Evolutionary conservation across 805 yeast genomes (phyloP).

Genomic region (Maudiozyma barnettii): DNA sequence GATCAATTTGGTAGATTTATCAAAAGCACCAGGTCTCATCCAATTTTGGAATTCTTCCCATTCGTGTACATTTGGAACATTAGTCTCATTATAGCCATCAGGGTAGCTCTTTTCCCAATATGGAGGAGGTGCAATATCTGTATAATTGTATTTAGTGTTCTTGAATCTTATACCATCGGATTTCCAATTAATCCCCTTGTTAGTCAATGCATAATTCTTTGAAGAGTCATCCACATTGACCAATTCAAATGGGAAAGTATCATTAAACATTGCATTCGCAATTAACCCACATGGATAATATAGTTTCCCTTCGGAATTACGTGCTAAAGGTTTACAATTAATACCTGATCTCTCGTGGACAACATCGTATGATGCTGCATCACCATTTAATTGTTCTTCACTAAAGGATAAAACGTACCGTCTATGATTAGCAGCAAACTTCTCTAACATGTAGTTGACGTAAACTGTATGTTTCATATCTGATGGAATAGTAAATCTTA

Average conservation of each 20-base stretch:
- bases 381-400: slow-evolving; percentile 75
- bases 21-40: slow-evolving; percentile 85
- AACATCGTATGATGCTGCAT: slow-evolving; percentile 45
- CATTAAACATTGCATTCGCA: slow-evolving; percentile 89
- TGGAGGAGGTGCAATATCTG: slow-evolving; percentile 86
- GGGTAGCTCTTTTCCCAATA: slow-evolving; percentile 79
- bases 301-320: slow-evolving; percentile 44
- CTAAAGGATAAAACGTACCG: slow-evolving; percentile 85
- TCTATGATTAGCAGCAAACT: slow-evolving; percentile 89
- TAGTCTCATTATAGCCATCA: slow-evolving; percentile 76
- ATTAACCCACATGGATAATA: slow-evolving; percentile 92
- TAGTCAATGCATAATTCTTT: slow-evolving; percentile 31
- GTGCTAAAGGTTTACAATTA: slow-evolving; percentile 58
- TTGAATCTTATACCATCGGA: slow-evolving; percentile 66
- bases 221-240: slow-evolving; percentile 29
- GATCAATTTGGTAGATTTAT: slow-evolving; percentile 56
- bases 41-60: slow-evolving; percentile 90
- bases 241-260: slow-evolving; percentile 48
- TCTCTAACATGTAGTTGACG: slow-evolving; percentile 74
- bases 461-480: slow-evolving; percentile 67
- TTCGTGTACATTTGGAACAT: slow-evolving; percentile 62
- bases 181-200: slow-evolving; percentile 73
- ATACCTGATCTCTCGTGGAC: slow-evolving; percentile 42
- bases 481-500: slow-evolving; percentile 64
- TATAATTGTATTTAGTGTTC: slow-evolving; percentile 56